Base-by-base conservation (phyloP, 345 rosid genomes). In the Balakata baccata region DNA sequence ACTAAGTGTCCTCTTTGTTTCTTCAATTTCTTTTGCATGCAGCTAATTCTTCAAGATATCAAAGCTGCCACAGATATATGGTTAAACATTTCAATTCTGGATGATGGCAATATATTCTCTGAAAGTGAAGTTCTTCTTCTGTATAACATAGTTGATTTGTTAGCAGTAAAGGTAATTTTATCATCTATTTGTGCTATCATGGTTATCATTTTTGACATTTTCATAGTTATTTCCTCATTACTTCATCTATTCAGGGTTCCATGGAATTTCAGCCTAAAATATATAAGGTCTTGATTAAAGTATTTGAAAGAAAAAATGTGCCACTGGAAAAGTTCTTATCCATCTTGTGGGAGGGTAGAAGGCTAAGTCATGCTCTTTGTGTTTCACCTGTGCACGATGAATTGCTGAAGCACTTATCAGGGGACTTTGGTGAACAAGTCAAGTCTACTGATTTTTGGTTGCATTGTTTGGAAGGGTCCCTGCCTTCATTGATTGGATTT, bases 361-460 rank as follows among this genome's bases (percentile, higher is more conserved):
- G 98, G 84, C 88, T 90, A 52, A 85, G 87, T 77, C 98, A 94
- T 81, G 90, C 91, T 17, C 90, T 94, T 72, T 94, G 98, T 79
- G 79, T 80, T 74, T 84, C 97, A 70, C 96, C 98, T 45, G 71
- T 94, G 63, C 81, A 82, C 79, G 91, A 92, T 45, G 84, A 82
- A 68, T 83, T 92, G 61, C 78, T 85, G 29, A 46, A 10, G 47
- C 84, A 65, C 69, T 75, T 90, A 68, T 80, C 89, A 66, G 87
- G 80, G 77, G 75, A 82, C 47, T 81, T 62, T 75, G 89, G 90
- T 67, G 91, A 85, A 69, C 72, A 58, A 68, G 85, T 81, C 41
- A 83, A 65, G 59, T 74, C 86, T 66, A 75, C 88, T 75, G 84
- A 82, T 67, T 89, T 84, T 75, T 94, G 98, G 98, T 77, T 85